A percentile compares a stretch with the other conserved stretches of the same genome.
Evolutionary conservation across 106 monocot genomes (phyloP).

Genomic region (Agapanthus africanus): DNA sequence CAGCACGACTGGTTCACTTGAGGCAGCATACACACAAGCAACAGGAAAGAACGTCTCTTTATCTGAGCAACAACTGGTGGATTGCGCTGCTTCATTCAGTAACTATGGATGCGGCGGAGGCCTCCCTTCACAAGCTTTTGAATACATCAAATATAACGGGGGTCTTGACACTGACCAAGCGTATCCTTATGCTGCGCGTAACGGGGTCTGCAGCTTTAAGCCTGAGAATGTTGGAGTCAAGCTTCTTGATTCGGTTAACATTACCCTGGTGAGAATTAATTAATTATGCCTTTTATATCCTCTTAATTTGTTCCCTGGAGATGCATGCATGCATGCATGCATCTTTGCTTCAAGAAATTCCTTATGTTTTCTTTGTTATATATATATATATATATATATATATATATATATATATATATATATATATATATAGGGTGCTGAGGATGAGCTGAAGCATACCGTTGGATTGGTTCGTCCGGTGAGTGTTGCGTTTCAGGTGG

Average conservation of each 20-base stretch:
- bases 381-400: no score
- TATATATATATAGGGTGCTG: conserved; percentile 66
- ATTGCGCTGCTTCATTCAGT: conserved; percentile 63
- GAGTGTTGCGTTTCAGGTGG: conserved; percentile 78
- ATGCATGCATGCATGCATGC: no score
- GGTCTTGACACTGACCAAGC: conserved; percentile 79
- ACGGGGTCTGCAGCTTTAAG: conserved; percentile 53
- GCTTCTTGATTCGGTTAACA: conserved; percentile 60
- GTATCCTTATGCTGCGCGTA: conserved; percentile 65
- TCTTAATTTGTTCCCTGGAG: conserved; percentile 42
- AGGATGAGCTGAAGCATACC: conserved; percentile 75
- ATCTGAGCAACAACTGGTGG: conserved; percentile 88
- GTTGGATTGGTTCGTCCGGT: conserved; percentile 85
- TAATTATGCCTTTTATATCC: no score
- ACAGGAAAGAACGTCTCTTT: conserved; percentile 65
- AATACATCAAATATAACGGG: conserved; percentile 80
- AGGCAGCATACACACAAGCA: conserved; percentile 70
- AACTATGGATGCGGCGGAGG: conserved; percentile 81
- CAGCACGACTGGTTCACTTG: conserved; percentile 82
- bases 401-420: no score
- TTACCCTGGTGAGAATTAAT: conserved; percentile 45
- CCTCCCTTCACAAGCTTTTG: conserved; percentile 75
- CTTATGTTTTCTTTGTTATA: neutral
- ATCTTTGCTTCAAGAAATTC: neutral
- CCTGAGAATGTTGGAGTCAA: conserved; percentile 52